phyloP scores from a whole-genome alignment of 2,329 filamentous ascomycete genomes.

The Grosmannia clavigera region DNA sequence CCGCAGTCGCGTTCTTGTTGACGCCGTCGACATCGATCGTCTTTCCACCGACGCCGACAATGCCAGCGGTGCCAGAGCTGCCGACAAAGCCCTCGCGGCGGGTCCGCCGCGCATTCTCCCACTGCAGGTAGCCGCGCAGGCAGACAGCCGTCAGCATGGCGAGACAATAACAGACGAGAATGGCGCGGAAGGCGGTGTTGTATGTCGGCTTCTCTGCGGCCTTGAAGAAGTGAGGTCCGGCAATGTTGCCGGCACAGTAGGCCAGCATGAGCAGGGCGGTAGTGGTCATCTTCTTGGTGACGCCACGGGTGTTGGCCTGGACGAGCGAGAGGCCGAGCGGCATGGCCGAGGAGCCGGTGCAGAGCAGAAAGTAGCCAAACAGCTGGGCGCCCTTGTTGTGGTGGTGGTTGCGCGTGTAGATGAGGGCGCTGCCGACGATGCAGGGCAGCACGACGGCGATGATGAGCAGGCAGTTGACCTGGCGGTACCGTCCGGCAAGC shows the following conservation, averaged over 20 bases:
- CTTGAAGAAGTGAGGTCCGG: constrained; percentile 42
- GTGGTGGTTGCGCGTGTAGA: constrained; percentile 29
- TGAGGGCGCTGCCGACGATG: constrained; percentile 38
- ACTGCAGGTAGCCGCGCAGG: constrained; percentile 34
- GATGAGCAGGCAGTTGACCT: constrained; percentile 39
- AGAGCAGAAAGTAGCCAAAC: constrained; percentile 45
- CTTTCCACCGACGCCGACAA: constrained; percentile 24
- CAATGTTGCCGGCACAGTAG: constrained; percentile 44
- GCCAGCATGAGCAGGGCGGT: constrained; percentile 42
- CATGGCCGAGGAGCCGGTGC: constrained; percentile 39
- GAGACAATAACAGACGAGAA: constrained; percentile 43
- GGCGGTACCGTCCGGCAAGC: constrained; percentile 37
- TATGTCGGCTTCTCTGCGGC: constrained; percentile 37
- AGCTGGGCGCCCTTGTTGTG: constrained; percentile 33
- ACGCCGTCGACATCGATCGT: constrained; percentile 17
- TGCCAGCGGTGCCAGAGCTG: constrained; percentile 28
- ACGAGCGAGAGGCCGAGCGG: constrained; percentile 38
- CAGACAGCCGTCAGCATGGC: constrained; percentile 29
- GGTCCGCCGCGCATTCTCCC: constrained; percentile 30
- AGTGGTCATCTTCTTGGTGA: constrained; percentile 49
- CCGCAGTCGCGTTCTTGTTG: constrained; percentile 16
- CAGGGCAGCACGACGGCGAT: constrained; percentile 36
- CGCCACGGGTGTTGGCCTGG: constrained; percentile 41
- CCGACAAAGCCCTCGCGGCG: constrained; percentile 31
- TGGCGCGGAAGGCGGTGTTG: constrained; percentile 39